Conservation (phyloP, 208 protist genomes). For the Trypanosoma cruzi region DNA sequence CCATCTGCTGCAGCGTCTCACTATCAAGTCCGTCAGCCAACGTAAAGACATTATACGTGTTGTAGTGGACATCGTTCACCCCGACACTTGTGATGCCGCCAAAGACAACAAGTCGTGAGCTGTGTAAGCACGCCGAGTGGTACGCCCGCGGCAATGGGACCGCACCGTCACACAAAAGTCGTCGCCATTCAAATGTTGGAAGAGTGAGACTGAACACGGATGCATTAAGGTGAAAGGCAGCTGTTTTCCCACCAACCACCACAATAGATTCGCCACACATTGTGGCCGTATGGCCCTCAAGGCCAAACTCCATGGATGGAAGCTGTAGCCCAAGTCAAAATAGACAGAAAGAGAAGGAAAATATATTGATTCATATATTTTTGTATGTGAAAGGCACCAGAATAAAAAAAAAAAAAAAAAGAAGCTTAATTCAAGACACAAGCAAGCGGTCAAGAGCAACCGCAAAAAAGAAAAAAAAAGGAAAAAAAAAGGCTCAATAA, state of each 20-base stretch:
- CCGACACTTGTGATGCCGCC: conserved; percentile 25
- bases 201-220: conserved; percentile 16
- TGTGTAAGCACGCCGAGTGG: conserved; percentile 21
- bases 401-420: no score
- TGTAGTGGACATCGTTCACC: conserved; percentile 29
- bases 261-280: conserved; percentile 23
- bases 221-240: conserved; percentile 19
- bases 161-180: conserved; percentile 7
- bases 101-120: conserved; percentile 18
- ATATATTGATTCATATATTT: conserved; percentile 21
- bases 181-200: conserved; percentile 7
- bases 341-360: conserved; percentile 24
- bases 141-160: conserved; percentile 19
- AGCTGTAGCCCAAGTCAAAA: neutral
- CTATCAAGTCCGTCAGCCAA: conserved; percentile 12
- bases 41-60: conserved; percentile 28
- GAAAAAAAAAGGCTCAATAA: neutral
- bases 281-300: conserved; percentile 29
- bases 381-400: neutral
- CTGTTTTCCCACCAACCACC: conserved; percentile 25
- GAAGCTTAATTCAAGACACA: conserved; percentile 12
- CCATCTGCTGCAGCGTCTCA: neutral
- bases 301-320: conserved; percentile 13
- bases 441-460: neutral
- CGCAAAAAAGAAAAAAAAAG: neutral